These are phyloP conservation scores for Suhomyces maxii DNA, from an alignment of 1,139 yeast genomes.

Conservation along the genomic window DNA sequence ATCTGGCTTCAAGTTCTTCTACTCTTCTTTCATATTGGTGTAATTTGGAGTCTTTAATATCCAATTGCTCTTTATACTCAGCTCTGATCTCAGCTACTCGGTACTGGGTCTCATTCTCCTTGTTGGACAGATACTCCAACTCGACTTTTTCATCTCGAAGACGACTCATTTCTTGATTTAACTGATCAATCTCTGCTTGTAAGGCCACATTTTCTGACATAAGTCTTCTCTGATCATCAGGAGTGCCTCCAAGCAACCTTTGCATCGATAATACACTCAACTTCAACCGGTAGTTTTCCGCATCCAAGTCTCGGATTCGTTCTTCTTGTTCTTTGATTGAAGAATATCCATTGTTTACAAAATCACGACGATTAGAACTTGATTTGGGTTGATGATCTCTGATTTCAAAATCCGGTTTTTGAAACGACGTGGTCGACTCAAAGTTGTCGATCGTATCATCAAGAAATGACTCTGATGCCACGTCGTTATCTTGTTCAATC, in stretches of 20 bases:
- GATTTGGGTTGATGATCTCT: slow-evolving; percentile 2
- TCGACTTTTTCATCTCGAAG: slow-evolving; percentile 11
- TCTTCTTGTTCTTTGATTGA: slow-evolving; percentile 56
- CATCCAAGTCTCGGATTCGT: slow-evolving; percentile 48
- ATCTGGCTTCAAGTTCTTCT: slow-evolving; percentile 7
- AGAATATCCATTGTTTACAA: slow-evolving; percentile 28
- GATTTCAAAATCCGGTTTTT: slow-evolving; percentile 1
- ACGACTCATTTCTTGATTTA: slow-evolving; percentile 18
- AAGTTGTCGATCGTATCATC: slow-evolving; percentile 35
- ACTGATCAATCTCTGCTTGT: slow-evolving; percentile 36
- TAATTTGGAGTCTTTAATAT: slow-evolving; percentile 18
- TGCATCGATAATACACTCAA: slow-evolving; percentile 57
- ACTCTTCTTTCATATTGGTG: slow-evolving; percentile 9
- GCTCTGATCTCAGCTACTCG: slow-evolving; percentile 8
- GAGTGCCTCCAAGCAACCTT: slow-evolving; percentile 47
- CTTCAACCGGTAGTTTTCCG: slow-evolving; percentile 64
- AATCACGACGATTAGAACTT: slow-evolving; percentile 11
- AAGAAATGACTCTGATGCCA: slow-evolving; percentile 17
- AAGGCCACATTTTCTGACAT: slow-evolving; percentile 42
- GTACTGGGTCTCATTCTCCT: slow-evolving; percentile 15
- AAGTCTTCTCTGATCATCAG: slow-evolving; percentile 41
- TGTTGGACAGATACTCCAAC: slow-evolving; percentile 15
- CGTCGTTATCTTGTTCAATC: slow-evolving; percentile 13
- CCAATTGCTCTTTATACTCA: slow-evolving; percentile 13
- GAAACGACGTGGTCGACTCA: slow-evolving; percentile 11